These are phyloP conservation scores for Phytophthora europaea DNA, from an alignment of 352 stramenopile genomes.

Conservation along the genomic window DNA sequence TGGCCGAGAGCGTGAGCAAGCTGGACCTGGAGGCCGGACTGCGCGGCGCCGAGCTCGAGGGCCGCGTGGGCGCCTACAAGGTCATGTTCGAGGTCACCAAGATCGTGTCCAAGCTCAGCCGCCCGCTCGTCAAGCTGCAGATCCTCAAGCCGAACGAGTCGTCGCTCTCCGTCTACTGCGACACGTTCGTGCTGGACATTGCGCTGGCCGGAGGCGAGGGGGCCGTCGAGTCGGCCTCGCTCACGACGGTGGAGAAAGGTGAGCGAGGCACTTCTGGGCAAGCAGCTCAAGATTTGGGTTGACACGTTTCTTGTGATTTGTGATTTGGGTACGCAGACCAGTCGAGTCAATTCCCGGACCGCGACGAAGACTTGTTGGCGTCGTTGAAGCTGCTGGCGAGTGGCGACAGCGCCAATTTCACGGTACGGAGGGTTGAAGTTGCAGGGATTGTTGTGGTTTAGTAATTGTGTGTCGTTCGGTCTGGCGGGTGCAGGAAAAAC, in stretches of 20 bases:
- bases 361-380: constrained; percentile 81
- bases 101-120: constrained; percentile 87
- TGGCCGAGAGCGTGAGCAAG: constrained; percentile 88
- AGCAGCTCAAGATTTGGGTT: too few species aligned
- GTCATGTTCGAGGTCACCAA: constrained; percentile 93
- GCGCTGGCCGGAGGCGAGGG: constrained; percentile 75
- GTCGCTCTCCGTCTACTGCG: constrained; percentile 88
- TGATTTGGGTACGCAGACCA: constrained; percentile 49
- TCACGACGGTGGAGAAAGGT: constrained; percentile 87
- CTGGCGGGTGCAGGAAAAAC: constrained; percentile 69
- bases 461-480: constrained; percentile 5
- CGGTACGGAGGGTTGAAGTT: constrained; percentile 35
- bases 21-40: constrained; percentile 85
- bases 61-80: constrained; percentile 87
- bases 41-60: constrained; percentile 86
- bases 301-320: too few species aligned
- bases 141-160: constrained; percentile 90
- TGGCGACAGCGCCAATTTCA: constrained; percentile 82
- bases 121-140: constrained; percentile 88
- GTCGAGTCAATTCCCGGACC: constrained; percentile 86
- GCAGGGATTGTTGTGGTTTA: neutral
- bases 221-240: constrained; percentile 79
- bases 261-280: too few species aligned
- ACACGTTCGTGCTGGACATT: constrained; percentile 92
- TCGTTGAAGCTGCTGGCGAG: constrained; percentile 76